Conservation (phyloP, 73 alveolate genomes). For the Stentor roeselii region DNA sequence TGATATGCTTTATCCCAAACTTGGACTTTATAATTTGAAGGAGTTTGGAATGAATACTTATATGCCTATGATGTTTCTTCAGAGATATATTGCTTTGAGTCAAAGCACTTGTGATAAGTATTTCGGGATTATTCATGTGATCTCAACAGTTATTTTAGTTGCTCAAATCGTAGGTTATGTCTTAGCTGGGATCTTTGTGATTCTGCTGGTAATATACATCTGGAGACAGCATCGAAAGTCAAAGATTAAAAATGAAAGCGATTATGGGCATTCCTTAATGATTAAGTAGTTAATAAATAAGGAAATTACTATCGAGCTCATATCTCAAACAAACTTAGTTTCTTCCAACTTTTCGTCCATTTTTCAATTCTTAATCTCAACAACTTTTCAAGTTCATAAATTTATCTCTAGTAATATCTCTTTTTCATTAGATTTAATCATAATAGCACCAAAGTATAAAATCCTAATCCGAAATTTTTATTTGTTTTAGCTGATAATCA, state of each 20-base stretch:
- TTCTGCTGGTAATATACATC: not conserved
- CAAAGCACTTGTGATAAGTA: slow-evolving; percentile 8
- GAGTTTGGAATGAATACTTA: not conserved
- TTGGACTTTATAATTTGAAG: not conserved
- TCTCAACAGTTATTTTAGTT: not conserved
- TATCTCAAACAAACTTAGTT: too few relatives aligned
- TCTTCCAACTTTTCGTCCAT: too few relatives aligned
- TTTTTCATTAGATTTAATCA: too few relatives aligned
- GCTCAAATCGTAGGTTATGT: not conserved
- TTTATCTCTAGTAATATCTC: too few relatives aligned
- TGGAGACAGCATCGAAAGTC: not conserved
- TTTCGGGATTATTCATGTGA: not conserved
- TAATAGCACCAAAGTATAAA: too few relatives aligned
- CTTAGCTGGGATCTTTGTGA: not conserved
- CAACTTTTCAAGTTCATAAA: too few relatives aligned
- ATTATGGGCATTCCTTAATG: not conserved
- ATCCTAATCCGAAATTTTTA: too few relatives aligned
- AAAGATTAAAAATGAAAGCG: not conserved
- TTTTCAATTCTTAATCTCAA: too few relatives aligned
- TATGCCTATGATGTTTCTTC: not conserved
- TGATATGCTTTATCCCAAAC: not conserved
- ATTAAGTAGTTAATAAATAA: not conserved
- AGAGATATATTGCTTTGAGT: not conserved
- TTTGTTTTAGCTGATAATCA: too few relatives aligned
- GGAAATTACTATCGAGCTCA: too few relatives aligned